phyloP scores from a whole-genome alignment of 176 grass and related monocot species.

The Avena atlantica region DNA sequence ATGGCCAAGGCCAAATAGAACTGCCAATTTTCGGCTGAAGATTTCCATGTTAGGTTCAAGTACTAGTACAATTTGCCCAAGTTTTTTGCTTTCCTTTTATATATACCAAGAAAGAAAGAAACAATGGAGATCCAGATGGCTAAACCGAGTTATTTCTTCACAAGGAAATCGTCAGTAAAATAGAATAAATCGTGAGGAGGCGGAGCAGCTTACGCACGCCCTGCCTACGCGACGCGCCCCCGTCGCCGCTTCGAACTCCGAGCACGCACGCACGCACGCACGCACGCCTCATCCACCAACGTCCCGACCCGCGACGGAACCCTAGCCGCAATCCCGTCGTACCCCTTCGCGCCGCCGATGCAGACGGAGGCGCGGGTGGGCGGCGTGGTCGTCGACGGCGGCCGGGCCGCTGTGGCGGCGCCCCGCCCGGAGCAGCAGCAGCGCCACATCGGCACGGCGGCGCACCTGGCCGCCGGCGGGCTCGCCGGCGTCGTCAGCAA shows the following conservation, averaged over 20 bases:
- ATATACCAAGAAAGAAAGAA: no score
- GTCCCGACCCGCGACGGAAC: not conserved
- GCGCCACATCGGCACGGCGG: constrained; percentile 62
- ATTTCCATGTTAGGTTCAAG: no score
- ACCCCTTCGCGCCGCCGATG: constrained; percentile 35
- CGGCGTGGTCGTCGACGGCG: constrained; percentile 51
- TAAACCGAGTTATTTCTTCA: no score
- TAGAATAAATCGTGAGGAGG: constrained; percentile 36
- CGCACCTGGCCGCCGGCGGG: constrained; percentile 74
- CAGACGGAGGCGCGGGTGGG: constrained; percentile 63
- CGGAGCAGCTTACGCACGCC: constrained; percentile 26
- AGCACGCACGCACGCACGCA: not conserved
- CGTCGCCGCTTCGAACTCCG: constrained; percentile 38
- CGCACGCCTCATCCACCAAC: not conserved
- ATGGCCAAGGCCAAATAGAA: no score
- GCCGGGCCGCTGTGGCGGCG: constrained; percentile 24
- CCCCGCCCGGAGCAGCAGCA: constrained; percentile 15
- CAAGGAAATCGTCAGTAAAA: no score
- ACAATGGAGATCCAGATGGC: no score
- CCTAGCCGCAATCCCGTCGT: constrained; percentile 16
- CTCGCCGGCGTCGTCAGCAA: constrained; percentile 31
- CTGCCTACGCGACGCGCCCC: no score
- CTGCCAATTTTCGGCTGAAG: no score
- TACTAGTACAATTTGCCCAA: no score
- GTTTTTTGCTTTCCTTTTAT: no score